Conservation (phyloP, 805 yeast species). For the Nakazawaea sp. region DNA sequence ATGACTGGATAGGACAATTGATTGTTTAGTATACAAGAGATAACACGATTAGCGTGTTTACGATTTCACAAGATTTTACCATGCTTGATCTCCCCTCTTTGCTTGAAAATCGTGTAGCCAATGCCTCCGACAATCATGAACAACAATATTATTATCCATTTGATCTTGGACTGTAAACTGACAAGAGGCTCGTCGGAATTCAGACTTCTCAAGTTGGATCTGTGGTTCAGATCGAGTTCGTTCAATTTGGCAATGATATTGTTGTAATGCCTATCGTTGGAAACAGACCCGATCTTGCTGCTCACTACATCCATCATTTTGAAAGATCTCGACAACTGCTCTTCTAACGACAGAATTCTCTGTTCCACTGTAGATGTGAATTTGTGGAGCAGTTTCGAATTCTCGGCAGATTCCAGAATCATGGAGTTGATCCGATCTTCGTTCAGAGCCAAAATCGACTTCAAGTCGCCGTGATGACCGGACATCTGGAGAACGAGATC, state of each 20-base stretch:
- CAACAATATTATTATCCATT: conserved; percentile 35
- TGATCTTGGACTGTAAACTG: conserved; percentile 18
- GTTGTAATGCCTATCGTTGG: conserved; percentile 7
- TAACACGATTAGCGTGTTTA: no score
- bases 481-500: conserved; percentile 32
- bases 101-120: conserved; percentile 39
- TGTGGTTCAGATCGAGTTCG: conserved; percentile 5
- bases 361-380: background rate
- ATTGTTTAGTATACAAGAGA: no score
- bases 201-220: background rate
- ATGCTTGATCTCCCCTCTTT: conserved; percentile 58
- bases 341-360: conserved; percentile 4
- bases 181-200: background rate
- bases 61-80: conserved; percentile 5
- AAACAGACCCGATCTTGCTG: conserved; percentile 3
- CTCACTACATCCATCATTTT: conserved; percentile 2
- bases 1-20: no score
- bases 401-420: background rate
- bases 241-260: conserved; percentile 8
- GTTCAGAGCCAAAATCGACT: conserved; percentile 8
- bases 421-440: background rate
- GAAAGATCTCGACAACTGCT: conserved; percentile 1
- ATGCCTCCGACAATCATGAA: conserved; percentile 31
- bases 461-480: conserved; percentile 16
- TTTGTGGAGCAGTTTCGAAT: background rate